These are phyloP conservation scores for Huiozyma sinensis DNA, from an alignment of 805 yeast species.

Conservation along the genomic window DNA sequence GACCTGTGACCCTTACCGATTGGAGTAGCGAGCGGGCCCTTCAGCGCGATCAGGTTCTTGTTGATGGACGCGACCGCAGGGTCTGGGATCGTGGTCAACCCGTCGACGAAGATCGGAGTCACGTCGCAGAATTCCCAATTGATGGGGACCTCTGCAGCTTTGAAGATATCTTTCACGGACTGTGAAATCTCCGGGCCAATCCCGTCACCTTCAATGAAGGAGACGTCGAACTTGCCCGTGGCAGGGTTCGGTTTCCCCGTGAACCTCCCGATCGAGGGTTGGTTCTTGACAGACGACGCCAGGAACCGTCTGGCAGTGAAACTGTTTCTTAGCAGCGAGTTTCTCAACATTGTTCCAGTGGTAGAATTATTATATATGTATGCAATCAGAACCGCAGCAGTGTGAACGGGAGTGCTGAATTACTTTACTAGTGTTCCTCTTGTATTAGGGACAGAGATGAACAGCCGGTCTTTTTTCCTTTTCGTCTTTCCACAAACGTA, in stretches of 20 bases:
- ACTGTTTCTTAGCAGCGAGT: constrained; percentile 2
- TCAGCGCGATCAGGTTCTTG: constrained; percentile 86
- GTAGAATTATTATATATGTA: constrained; percentile 33
- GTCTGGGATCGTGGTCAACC: constrained; percentile 87
- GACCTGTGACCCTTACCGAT: constrained; percentile 98
- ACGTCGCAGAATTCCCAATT: constrained; percentile 97
- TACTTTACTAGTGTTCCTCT: too few relatives aligned
- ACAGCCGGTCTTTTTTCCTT: too few relatives aligned
- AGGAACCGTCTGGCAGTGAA: constrained; percentile 6
- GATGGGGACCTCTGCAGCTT: constrained; percentile 91
- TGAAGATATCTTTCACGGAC: constrained; percentile 85
- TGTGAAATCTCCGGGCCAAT: constrained; percentile 92
- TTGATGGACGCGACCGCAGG: constrained; percentile 88
- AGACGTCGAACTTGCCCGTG: constrained; percentile 84
- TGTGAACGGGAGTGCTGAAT: not conserved
- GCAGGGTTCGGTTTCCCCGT: constrained; percentile 31
- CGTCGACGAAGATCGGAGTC: constrained; percentile 83
- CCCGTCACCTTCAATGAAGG: constrained; percentile 98
- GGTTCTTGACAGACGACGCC: constrained; percentile 14
- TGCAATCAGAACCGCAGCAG: not conserved
- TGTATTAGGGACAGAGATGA: too few relatives aligned
- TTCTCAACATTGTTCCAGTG: constrained; percentile 37
- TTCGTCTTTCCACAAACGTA: too few relatives aligned
- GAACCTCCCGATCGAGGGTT: constrained; percentile 26
- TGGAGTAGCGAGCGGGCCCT: constrained; percentile 98